Percentiles rank a stretch among this genome's conserved stretches.
Evolutionary conservation across 2,329 filamentous ascomycete genomes (phyloP).

Genomic region (Periconia digitata): DNA sequence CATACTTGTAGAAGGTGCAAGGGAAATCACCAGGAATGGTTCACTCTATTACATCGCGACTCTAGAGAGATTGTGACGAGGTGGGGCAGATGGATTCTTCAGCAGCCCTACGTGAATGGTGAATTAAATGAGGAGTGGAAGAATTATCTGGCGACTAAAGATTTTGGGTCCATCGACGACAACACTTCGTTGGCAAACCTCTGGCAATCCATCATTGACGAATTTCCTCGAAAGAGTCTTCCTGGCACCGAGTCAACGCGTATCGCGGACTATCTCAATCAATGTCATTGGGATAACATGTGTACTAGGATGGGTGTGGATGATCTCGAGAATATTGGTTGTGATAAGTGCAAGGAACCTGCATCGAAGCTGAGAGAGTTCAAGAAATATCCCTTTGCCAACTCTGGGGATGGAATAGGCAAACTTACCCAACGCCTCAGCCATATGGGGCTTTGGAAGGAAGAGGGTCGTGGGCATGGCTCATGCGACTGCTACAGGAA

Average conservation of each 20-base stretch:
- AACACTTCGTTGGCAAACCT: conserved; percentile 6
- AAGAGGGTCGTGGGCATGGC: conserved; percentile 5
- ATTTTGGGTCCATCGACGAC: conserved; percentile 5
- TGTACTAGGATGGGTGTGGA: conserved; percentile 7
- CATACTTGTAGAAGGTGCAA: conserved; percentile 6
- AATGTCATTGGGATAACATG: conserved; percentile 8
- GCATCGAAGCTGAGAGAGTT: conserved; percentile 6
- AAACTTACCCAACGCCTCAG: conserved; percentile 6
- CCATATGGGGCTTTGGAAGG: conserved; percentile 6
- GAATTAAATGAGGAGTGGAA: conserved; percentile 5
- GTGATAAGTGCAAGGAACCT: conserved; percentile 6
- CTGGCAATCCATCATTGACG: conserved; percentile 6
- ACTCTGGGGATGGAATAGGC: conserved; percentile 6
- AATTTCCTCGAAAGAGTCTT: conserved; percentile 7
- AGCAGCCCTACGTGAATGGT: conserved; percentile 6
- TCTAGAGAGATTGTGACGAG: conserved; percentile 7
- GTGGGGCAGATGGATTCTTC: conserved; percentile 8
- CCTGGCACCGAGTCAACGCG: conserved; percentile 7
- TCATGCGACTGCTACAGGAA: conserved; percentile 6
- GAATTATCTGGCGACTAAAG: conserved; percentile 6
- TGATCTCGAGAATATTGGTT: conserved; percentile 7
- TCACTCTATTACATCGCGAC: conserved; percentile 6
- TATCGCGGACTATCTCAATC: conserved; percentile 7
- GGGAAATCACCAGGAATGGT: conserved; percentile 7
- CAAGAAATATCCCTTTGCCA: conserved; percentile 7